Conservation (phyloP, 2,329 filamentous ascomycete genomes). For the Fusarium subtropicale region DNA sequence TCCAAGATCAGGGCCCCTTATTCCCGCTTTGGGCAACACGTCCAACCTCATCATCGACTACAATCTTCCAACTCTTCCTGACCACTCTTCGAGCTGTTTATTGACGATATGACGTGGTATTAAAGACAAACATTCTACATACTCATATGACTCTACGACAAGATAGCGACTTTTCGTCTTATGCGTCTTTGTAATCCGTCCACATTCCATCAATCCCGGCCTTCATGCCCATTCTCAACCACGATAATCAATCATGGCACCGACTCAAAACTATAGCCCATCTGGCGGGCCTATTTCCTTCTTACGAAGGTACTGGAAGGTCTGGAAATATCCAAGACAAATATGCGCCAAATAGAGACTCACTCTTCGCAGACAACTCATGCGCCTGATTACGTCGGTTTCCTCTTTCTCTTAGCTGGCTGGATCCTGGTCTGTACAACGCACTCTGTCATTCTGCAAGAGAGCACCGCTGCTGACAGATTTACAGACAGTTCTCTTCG, state of each 20-base stretch:
- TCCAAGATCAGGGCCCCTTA: conserved; percentile 11
- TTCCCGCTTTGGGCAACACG: conserved; percentile 15
- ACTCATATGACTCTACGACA: not conserved
- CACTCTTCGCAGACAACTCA: conserved; percentile 73
- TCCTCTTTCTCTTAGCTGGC: conserved; percentile 74
- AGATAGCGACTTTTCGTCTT: not conserved
- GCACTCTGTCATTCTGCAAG: not conserved
- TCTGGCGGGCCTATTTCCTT: conserved; percentile 43
- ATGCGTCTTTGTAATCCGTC: not conserved
- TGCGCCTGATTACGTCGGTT: conserved; percentile 87
- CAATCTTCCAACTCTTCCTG: conserved; percentile 22
- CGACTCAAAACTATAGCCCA: conserved; percentile 34
- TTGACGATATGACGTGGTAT: not conserved
- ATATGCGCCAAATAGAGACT: not conserved
- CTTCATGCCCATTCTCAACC: conserved; percentile 1
- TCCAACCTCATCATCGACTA: conserved; percentile 25
- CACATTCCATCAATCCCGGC: conserved; percentile 28
- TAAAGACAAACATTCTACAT: not conserved
- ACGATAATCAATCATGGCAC: conserved; percentile 43
- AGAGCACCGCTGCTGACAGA: conserved; percentile 6
- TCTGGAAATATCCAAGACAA: conserved; percentile 37
- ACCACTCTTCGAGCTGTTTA: not conserved
- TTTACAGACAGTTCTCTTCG: conserved; percentile 51
- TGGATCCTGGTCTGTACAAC: conserved; percentile 68
- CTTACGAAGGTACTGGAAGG: conserved; percentile 61